Percentiles rank a stretch among this genome's conserved stretches.
These are phyloP conservation scores for Leptographium radiaticola DNA, from an alignment of 2,329 filamentous ascomycete genomes.

Conservation along the genomic window DNA sequence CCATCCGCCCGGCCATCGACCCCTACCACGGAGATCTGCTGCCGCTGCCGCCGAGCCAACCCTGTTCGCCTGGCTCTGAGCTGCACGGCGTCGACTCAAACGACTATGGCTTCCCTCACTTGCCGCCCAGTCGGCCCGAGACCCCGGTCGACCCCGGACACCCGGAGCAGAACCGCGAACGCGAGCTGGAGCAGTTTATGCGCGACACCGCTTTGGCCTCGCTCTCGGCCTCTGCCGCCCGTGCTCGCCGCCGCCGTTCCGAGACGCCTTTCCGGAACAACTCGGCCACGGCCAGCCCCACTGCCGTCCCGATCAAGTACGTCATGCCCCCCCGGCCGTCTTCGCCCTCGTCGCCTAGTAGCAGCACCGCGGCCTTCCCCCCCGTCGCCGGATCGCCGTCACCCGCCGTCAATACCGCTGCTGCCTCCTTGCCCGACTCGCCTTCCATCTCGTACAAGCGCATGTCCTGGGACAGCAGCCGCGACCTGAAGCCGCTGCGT, in stretches of 20 bases:
- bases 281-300: constrained; percentile 26
- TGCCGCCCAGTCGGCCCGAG: constrained; percentile 48
- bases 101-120: constrained; percentile 31
- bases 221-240: constrained; percentile 8
- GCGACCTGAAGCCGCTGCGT: constrained; percentile 70
- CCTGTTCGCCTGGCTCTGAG: constrained; percentile 30
- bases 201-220: constrained; percentile 20
- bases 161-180: constrained; percentile 21
- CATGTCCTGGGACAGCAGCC: constrained; percentile 46
- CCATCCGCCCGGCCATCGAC: constrained; percentile 52
- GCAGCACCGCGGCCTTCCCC: background rate
- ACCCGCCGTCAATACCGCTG: too few relatives aligned
- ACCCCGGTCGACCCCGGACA: constrained; percentile 37
- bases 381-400: too few relatives aligned
- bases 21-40: constrained; percentile 53
- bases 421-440: background rate
- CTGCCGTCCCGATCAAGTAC: constrained; percentile 41
- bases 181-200: constrained; percentile 10
- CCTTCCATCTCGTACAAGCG: constrained; percentile 16
- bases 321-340: constrained; percentile 34
- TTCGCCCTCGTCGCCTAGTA: constrained; percentile 25
- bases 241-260: constrained; percentile 31
- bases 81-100: constrained; percentile 13
- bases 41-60: constrained; percentile 47
- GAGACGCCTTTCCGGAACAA: constrained; percentile 33